A percentile compares a stretch with the other conserved stretches of the same genome.
phyloP scores from a whole-genome alignment of 257 asterid species.

The Capsicum pubescens region DNA sequence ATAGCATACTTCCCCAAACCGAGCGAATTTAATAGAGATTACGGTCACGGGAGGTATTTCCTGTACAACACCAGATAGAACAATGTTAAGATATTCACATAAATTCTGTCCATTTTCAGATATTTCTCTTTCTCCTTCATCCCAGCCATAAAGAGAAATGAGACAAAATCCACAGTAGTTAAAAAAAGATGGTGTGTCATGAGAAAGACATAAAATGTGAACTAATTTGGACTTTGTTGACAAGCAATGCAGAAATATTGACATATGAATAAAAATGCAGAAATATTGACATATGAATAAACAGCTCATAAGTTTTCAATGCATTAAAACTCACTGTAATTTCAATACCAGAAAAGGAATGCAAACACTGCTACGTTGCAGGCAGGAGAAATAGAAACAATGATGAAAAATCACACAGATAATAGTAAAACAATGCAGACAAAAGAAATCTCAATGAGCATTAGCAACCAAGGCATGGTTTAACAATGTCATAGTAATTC shows the following conservation, averaged over 20 bases:
- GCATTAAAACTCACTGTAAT: not conserved
- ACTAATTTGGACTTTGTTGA: slow-evolving; percentile 1
- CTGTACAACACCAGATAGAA: slow-evolving; percentile 41
- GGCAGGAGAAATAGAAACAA: not conserved
- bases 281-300: too few species aligned
- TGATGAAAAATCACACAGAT: not conserved
- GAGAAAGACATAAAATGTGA: not conserved
- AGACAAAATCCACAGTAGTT: not conserved
- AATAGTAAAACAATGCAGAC: not conserved
- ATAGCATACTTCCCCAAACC: slow-evolving; percentile 69
- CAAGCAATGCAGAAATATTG: not conserved
- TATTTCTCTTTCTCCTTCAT: not conserved
- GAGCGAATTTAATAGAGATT: slow-evolving; percentile 58
- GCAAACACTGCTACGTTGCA: slow-evolving; percentile 11
- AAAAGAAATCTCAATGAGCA: not conserved
- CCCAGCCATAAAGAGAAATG: slow-evolving; percentile 5
- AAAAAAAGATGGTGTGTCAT: not conserved
- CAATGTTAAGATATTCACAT: not conserved
- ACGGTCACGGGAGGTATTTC: slow-evolving; percentile 55
- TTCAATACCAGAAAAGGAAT: not conserved
- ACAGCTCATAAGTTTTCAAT: not conserved
- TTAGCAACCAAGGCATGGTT: slow-evolving; percentile 10
- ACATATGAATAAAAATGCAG: not conserved
- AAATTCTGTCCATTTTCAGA: not conserved
- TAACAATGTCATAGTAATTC: not conserved